Percentiles rank a stretch among this genome's conserved stretches.
Evolutionary conservation across 352 stramenopile genomes (phyloP).

Genomic region (Globisporangium apiculatum): DNA sequence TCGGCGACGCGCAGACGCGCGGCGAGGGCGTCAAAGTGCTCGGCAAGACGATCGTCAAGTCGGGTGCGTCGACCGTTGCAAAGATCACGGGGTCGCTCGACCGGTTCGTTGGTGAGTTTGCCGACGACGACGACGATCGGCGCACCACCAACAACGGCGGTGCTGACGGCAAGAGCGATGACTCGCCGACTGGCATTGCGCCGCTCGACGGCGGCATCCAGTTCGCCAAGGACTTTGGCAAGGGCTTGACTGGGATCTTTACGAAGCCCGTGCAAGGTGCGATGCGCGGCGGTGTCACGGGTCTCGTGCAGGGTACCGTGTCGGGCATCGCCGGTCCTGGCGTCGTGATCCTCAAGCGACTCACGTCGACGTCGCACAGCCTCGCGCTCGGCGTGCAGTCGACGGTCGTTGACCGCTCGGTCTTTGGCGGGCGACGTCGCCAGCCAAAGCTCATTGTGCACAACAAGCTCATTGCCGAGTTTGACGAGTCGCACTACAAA

Average conservation of each 20-base stretch:
- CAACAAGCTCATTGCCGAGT: constrained; percentile 53
- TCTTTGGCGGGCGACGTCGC: constrained; percentile 68
- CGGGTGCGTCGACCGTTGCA: constrained; percentile 58
- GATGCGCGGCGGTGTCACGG: constrained; percentile 68
- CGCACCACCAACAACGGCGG: neutral
- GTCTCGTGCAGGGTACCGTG: constrained; percentile 69
- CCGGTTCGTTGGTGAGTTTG: constrained; percentile 77
- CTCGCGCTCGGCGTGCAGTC: constrained; percentile 71
- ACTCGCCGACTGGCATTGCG: constrained; percentile 31
- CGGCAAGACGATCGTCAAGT: constrained; percentile 80
- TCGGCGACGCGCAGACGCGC: constrained; percentile 74
- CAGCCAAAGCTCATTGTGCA: constrained; percentile 65
- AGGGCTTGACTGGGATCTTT: constrained; percentile 81
- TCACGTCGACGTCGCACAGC: constrained; percentile 82
- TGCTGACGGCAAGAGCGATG: constrained; percentile 19
- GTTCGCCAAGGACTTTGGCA: constrained; percentile 81
- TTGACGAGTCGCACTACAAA: constrained; percentile 57
- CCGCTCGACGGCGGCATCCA: constrained; percentile 38
- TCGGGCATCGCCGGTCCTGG: constrained; percentile 74
- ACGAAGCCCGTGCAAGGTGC: constrained; percentile 83
- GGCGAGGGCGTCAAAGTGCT: constrained; percentile 83
- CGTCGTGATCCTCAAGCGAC: constrained; percentile 72
- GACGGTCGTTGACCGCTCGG: constrained; percentile 72
- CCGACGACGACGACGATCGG: constrained; percentile 27
- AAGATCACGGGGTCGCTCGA: constrained; percentile 86